Base-by-base conservation (phyloP, 2,329 filamentous ascomycete species). In the Sclerotinia nivalis region DNA sequence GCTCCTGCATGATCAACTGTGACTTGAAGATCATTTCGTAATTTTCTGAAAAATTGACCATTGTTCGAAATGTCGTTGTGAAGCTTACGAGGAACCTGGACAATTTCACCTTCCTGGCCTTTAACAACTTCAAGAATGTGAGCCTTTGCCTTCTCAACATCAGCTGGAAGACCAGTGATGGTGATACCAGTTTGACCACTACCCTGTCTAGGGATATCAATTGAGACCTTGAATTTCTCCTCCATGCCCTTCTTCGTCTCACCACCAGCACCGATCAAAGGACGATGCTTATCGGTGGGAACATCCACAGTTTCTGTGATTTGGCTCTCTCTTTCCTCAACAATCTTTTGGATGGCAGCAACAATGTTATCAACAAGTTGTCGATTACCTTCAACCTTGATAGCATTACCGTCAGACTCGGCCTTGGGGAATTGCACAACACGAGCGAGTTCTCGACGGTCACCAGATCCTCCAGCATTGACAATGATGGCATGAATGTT, bases 351-450 rank as follows among this genome's bases (percentile, higher is more conserved):
- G 75, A 99, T 96, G 37, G 92, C 87, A 67, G 89, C 86, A 76
- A 95, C 85, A 75, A 99, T 96, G 82, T 93, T 96, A 76, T 97
- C 91, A 2, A 98, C 95, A 34, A 99, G 85, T 52, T 89, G 88
- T 72, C 88, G 89, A 61, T 91, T 90, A 43, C 96, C 96, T 81
- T 97, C 94, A 8, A 99, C 85, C 79, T 91, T 94, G 81, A 99
- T 97, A 37, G 86, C 87, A 77, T 91, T 93, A 58, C 92, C 93
- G 71, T 91, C 90, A 66, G 90, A 88, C 70, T 97, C 94, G 74
- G 92, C 90, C 79, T 94, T 93, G 70, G 96, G 96, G 84, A 99
- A 98, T 80, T 95, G 93, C 71, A 99, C 93, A 76, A 95, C 93
- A 73, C 95, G 92, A 66, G 93, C 92, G 75, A 96, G 88, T 72